A percentile compares a stretch with the other conserved stretches of the same genome.
Evolutionary conservation across 495 filamentous ascomycete species (phyloP).

Genomic region (Penicillium mononematosum): DNA sequence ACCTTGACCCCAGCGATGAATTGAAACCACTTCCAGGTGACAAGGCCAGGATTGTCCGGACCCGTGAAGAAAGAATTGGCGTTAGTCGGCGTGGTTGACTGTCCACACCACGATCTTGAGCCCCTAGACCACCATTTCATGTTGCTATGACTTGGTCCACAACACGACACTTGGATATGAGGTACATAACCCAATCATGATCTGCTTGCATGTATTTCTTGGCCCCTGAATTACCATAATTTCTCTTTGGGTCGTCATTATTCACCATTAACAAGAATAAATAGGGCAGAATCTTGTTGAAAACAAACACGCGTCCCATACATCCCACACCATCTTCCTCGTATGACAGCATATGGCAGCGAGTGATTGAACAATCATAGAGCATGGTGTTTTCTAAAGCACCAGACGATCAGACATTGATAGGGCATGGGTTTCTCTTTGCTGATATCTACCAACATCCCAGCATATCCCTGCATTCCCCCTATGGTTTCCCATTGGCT

Average conservation of each 20-base stretch:
- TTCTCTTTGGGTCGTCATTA: neutral
- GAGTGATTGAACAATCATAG: neutral
- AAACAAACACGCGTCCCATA: neutral
- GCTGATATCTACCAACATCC: neutral
- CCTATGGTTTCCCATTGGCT: neutral
- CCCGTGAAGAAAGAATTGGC: slow-evolving; percentile 52
- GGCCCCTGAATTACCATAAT: neutral
- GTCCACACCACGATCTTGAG: neutral
- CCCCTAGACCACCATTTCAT: neutral
- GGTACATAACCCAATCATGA: slow-evolving; percentile 1
- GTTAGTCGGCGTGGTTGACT: slow-evolving; percentile 35
- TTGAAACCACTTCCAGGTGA: slow-evolving; percentile 56
- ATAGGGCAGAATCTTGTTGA: neutral
- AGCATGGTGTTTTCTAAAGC: neutral
- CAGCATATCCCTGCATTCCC: neutral
- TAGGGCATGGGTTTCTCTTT: neutral
- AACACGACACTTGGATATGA: neutral
- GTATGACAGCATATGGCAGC: neutral
- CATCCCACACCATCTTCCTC: neutral
- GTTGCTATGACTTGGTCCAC: neutral
- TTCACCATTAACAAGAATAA: neutral
- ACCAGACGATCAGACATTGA: neutral
- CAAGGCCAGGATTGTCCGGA: slow-evolving; percentile 49
- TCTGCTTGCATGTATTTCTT: neutral
- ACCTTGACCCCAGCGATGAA: slow-evolving; percentile 58